Evolutionary conservation across 2,329 filamentous ascomycete genomes (phyloP), one percentile per base, ranked within the genome.

Genomic region (Lasiodiplodia theobromae): DNA sequence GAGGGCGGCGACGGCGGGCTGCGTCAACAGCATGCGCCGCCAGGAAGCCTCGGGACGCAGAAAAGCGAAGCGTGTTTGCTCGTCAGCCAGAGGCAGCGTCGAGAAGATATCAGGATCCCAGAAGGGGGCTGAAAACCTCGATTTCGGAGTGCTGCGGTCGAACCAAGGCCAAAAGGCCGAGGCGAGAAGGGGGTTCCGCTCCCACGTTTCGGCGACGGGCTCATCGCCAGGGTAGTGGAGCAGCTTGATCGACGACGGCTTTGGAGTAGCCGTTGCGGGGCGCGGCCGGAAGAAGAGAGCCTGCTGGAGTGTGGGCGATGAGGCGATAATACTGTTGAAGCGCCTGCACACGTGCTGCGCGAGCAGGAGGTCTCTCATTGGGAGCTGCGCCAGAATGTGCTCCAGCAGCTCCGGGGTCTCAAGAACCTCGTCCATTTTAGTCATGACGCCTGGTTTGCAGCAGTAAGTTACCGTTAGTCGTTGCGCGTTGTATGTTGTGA

Each of bases 1-100:
- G n/a, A 68, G 53, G 12, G 31, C n/a, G 25, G 40, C 34, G 14
- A 51, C 47, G 11, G 66, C 44, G 12, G 66, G 66, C 47, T 68
- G 66, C 10, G 40, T 49, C n/a, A 68, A n/a, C 8, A 62, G 18
- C 66, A 68, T 68, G 10, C 44, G 54, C n/a, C 47, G 54, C 66
- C 66, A 68, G 4, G 66, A 68, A 12, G 56, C 54, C 7, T 68
- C 66, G 21, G 49, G n/a, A 4, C 28, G n/a, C 12, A 65, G 49
- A 4, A 40, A 40, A 3, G 28, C 49, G 34, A 12, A 25, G 51
- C 62, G 49, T 2, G 16, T n/a, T 11, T 14, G 16, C 8, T 18
- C 31, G 10, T 38, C 18, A 18, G 58, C 25, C 25, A 37, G 58
- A 3, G 40, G 23, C 11, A 65, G 25, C 6, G 47, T 37, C 16